Percentiles rank a stretch among this genome's conserved stretches.
phyloP scores from a whole-genome alignment of 169 alveolate species.

The Blepharisma undulans region DNA sequence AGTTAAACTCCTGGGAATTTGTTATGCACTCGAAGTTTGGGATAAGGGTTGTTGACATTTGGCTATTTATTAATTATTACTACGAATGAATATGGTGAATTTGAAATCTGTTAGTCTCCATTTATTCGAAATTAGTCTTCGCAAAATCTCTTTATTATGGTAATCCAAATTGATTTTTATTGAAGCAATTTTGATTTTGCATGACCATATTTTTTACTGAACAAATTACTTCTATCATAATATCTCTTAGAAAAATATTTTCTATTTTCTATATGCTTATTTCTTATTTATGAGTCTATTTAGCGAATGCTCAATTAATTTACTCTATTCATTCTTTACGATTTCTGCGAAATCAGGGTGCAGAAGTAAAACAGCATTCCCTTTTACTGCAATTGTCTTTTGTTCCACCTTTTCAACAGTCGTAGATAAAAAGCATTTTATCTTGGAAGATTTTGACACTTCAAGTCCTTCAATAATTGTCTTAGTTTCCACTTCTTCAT shows the following conservation, averaged over 20 bases:
- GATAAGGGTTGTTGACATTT: background rate
- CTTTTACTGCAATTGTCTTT: background rate
- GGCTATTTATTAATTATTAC: background rate
- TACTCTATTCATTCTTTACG: background rate
- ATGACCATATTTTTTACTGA: background rate
- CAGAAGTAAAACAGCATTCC: background rate
- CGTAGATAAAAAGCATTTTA: background rate
- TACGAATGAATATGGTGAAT: background rate
- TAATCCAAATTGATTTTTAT: no score
- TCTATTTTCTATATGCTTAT: background rate
- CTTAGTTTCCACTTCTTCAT: conserved; percentile 4
- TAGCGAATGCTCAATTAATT: background rate
- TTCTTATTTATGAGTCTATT: background rate
- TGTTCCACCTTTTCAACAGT: background rate
- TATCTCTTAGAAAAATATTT: background rate
- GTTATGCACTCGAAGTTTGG: background rate
- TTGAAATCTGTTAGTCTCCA: background rate
- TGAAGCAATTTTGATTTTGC: background rate
- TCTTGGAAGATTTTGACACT: background rate
- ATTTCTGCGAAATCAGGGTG: background rate
- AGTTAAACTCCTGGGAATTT: background rate
- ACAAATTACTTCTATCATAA: background rate
- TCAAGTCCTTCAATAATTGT: background rate
- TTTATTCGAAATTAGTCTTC: background rate
- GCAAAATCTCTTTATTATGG: background rate